These are phyloP conservation scores for Aspergillus flavus DNA, from an alignment of 2,329 filamentous ascomycete species.

Conservation along the genomic window DNA sequence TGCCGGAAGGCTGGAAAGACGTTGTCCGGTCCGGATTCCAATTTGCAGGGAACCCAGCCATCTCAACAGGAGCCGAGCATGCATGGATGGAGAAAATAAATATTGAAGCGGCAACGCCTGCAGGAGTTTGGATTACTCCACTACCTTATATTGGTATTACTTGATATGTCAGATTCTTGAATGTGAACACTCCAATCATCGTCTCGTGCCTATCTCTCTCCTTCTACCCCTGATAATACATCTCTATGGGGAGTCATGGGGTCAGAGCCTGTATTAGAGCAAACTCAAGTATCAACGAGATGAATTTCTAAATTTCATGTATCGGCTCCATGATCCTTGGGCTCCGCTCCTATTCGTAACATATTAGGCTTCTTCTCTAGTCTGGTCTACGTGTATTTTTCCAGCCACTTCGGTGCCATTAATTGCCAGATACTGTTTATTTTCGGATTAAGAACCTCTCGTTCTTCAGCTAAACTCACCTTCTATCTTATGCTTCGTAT, in stretches of 20 bases:
- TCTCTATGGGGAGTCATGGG: not conserved
- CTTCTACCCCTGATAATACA: not conserved
- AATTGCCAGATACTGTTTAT: too few relatives aligned
- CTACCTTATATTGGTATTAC: not conserved
- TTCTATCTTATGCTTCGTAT: too few relatives aligned
- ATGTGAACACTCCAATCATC: not conserved
- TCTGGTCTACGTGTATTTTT: too few relatives aligned
- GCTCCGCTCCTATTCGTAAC: too few relatives aligned
- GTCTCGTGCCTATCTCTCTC: not conserved
- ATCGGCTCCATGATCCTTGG: not conserved
- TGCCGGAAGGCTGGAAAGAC: not conserved
- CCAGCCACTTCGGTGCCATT: too few relatives aligned
- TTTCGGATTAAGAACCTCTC: too few relatives aligned
- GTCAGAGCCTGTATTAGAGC: not conserved
- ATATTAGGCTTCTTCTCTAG: too few relatives aligned
- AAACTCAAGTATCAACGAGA: not conserved
- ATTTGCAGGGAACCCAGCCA: not conserved
- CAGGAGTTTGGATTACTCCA: not conserved
- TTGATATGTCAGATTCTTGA: conserved; percentile 1
- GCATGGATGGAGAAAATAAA: not conserved
- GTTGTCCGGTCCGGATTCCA: not conserved
- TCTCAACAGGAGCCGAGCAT: not conserved
- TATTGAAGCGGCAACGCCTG: not conserved
- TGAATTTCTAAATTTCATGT: not conserved
- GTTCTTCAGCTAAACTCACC: too few relatives aligned